phyloP scores from a whole-genome alignment of 2,329 filamentous ascomycete genomes.

The Clonostachys sp. region DNA sequence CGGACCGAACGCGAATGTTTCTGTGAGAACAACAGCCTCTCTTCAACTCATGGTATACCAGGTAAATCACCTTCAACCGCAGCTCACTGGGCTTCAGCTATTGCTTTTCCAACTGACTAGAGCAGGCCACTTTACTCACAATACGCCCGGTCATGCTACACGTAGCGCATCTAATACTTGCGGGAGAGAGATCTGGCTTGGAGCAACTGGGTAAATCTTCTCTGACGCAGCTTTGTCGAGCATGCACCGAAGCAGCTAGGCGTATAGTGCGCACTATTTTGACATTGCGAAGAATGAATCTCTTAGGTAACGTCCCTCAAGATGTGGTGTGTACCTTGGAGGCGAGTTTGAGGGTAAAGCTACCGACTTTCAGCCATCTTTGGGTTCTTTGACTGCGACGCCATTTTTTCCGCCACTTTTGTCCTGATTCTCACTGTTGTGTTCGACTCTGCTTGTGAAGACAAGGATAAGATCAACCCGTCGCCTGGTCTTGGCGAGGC shows the following conservation, averaged over 20 bases:
- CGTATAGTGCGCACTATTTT: background rate
- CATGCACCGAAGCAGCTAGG: background rate
- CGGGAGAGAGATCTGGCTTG: background rate
- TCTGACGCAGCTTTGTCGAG: background rate
- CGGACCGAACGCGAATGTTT: background rate
- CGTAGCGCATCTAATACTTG: background rate
- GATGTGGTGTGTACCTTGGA: background rate
- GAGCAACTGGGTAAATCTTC: background rate
- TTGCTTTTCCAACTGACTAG: too few species aligned
- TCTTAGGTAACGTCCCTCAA: background rate
- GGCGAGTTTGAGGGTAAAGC: background rate
- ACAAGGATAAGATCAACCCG: constrained; percentile 12
- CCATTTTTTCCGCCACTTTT: constrained; percentile 16
- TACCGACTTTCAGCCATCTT: background rate
- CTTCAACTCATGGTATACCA: background rate
- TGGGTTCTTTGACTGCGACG: constrained; percentile 13
- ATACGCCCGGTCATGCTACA: background rate
- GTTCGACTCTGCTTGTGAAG: constrained; percentile 15
- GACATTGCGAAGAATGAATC: too few species aligned
- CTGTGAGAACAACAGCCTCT: background rate
- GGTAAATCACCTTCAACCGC: background rate
- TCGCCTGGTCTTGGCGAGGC: constrained; percentile 15
- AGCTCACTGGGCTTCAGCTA: too few species aligned
- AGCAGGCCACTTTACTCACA: background rate
- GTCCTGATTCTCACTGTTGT: constrained; percentile 17